Base-by-base conservation (phyloP, 2,329 filamentous ascomycete species). In the Chrysoporthe deuterocubensis region DNA sequence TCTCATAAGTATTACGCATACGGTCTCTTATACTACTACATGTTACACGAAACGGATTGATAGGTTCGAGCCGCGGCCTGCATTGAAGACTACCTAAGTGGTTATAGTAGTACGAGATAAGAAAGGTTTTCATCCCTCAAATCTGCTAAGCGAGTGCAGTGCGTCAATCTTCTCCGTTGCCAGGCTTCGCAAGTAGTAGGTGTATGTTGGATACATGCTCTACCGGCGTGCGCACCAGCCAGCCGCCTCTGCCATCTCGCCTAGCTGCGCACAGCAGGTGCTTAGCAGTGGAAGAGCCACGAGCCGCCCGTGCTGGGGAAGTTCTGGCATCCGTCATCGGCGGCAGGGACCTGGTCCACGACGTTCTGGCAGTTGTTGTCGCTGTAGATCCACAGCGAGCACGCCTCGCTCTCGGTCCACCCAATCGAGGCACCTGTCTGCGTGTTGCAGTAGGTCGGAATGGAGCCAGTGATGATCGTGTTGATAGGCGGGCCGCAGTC, bases 271-370 rank as follows among this genome's bases (percentile, higher is more conserved):
- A 16, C 6, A 2, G 3, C n/a, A 50, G 7, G 13, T 9, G 8
- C 62, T 67, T 46, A 62, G 16, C 59, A 62, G 14, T 46, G n/a
- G 26, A 48, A 62, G 16, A 46, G 14, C 59, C 59, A 62, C 42
- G 59, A 62, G 4, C 43, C 59, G 4, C 59, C 42, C 4, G 59
- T 62, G 42, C 42, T 34, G 3, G 43, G 18, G n/a, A 62, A 62
- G 43, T 62, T 48, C 11, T 34, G n/a, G 14, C 59, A 62, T 2
- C 59, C 59, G 7, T 34, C 44, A 8, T 44, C 42, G 3, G 59
- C 42, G 18, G 59, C 32, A 13, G 11, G 13, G 43, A 62, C 4
- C n/a, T 34, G 7, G 14, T 44, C 44, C 11, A 34, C 40, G 5
- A 44, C 42, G 18, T 46, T n/a, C 4, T 50, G 14, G 59, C 59